phyloP scores from a whole-genome alignment of 495 filamentous ascomycete genomes.

The Penicillium cosmopolitanum region DNA sequence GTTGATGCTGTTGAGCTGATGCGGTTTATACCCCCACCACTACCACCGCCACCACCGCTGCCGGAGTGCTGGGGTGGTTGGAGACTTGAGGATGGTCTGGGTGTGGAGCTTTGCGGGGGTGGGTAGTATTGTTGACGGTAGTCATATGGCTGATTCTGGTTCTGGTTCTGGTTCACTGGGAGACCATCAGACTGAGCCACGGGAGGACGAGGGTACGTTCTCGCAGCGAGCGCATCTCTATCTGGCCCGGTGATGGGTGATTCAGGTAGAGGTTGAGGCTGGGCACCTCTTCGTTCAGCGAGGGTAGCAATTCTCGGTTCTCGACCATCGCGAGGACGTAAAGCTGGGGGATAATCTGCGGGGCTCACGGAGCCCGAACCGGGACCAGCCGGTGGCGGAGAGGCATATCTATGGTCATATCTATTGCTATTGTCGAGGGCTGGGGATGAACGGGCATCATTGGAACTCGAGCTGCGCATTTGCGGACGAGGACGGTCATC shows the following conservation, averaged over 20 bases:
- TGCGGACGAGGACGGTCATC: slow-evolving; percentile 64
- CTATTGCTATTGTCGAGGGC: slow-evolving; percentile 18
- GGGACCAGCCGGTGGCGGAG: slow-evolving; percentile 35
- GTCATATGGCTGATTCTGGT: slow-evolving; percentile 39
- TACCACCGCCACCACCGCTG: too few species aligned
- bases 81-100: slow-evolving; percentile 36
- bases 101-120: slow-evolving; percentile 48
- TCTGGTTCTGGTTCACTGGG: not conserved
- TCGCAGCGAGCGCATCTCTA: slow-evolving; percentile 66
- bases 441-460: slow-evolving; percentile 43
- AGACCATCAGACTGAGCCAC: slow-evolving; percentile 8
- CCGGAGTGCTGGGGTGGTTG: slow-evolving; percentile 42
- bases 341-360: slow-evolving; percentile 47
- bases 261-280: slow-evolving; percentile 61
- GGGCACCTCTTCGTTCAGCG: slow-evolving; percentile 69
- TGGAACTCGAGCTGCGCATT: slow-evolving; percentile 41
- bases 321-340: slow-evolving; percentile 52
- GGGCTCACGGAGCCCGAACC: slow-evolving; percentile 38
- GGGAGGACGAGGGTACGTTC: slow-evolving; percentile 39
- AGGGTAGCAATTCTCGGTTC: slow-evolving; percentile 52
- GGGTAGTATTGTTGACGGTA: slow-evolving; percentile 73
- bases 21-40: slow-evolving; percentile 62
- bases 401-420: slow-evolving; percentile 29
- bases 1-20: slow-evolving; percentile 87
- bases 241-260: slow-evolving; percentile 73